Base-by-base conservation (phyloP, 352 stramenopile genomes). In the Phytophthora multivora region DNA sequence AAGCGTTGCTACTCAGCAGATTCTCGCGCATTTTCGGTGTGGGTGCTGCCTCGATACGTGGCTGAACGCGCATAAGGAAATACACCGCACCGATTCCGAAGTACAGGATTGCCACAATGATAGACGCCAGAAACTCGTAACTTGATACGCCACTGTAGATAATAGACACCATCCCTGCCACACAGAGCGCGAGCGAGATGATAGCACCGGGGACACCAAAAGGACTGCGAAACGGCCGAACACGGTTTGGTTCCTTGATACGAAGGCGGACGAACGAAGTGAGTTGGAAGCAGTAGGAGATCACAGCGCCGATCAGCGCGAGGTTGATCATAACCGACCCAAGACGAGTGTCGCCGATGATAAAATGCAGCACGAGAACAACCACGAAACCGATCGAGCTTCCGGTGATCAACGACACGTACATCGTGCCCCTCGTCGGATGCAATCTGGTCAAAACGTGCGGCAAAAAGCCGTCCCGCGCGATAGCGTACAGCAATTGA, bases 311-410 rank as follows among this genome's bases (percentile, higher is more conserved):
- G 41, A 88, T 88, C 50, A 89, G 63, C 41, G 80, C 77, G 13
- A 90, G 63, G 43, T 90, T 90, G 73, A 90, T 88, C 43, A 90
- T 41, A 19, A 90, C 80, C 1, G 80, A 86, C 19, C 72, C 79
- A 21, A 90, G 72, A 6, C 77, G 72, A 3, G 73, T 64, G 55
- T 89, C 78, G 10, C 77, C 81, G 31, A 88, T 90, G 36, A 77
- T 66, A 38, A 72, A 90, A 48, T 90, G 78, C 54, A 90, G 45
- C 50, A 77, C 40, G 2, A 90, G 30, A 25, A 79, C 74, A 5
- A 83, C 61, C 5, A 76, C 19, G n/a, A 89, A 80, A 0, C 74
- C 81, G 3, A 81, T 64, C 4, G 40, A 33, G 28, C 71, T 83
- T 23, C 81, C 81, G 13, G 68, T 51, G 33, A 88, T 87, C 42